Base-by-base conservation (phyloP, 2,329 filamentous ascomycete species). In the Ophiognomonia clavigignenti-juglandacearum region DNA sequence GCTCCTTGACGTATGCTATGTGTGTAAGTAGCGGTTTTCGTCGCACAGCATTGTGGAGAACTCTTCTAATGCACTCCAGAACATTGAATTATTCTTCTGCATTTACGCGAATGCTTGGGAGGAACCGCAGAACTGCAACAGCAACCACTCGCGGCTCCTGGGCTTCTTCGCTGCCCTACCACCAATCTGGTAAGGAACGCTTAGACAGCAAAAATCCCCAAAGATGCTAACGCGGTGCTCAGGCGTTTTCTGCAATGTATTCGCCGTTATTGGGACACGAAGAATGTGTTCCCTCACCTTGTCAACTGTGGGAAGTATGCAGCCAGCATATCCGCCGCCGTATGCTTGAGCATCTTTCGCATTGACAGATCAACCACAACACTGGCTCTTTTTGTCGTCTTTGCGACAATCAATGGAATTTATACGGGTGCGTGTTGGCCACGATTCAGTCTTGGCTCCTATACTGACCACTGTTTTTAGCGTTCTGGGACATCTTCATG, bases 401-500 rank as follows among this genome's bases (percentile, higher is more conserved):
- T 91, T 57, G 88, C 89, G 0, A 73, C 76, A n/a, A 66, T 95
- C 54, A 98, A 96, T 62, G 78, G 83, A 37, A 66, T 95, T 23
- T 97, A 96, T 64, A 84, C 79, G 56, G 89, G 82, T 84, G 70
- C 69, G 80, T 35, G 10, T 22, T 6, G 14, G 11, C 7, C 4
- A 8, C n/a, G 20, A 31, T 6, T 20, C 6, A 18, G 3, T 3
- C 39, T 47, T 18, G 52, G 36, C n/a, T 11, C 23, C 11, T 36
- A 11, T 16, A n/a, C 32, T 37, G 14, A 39, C 27, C 13, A 6
- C 9, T 16, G 6, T n/a, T 0, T 8, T 4, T 45, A 83, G 81
- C 84, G 9, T 77, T 96, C 35, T 98, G 93, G 93, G 93, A 98
- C 62, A 70, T 98, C 2, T 82, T 89, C 54, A 96, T 97, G 87